Conservation (phyloP, 2,329 filamentous ascomycete genomes). For the Rhexocercosporidium sp. region DNA sequence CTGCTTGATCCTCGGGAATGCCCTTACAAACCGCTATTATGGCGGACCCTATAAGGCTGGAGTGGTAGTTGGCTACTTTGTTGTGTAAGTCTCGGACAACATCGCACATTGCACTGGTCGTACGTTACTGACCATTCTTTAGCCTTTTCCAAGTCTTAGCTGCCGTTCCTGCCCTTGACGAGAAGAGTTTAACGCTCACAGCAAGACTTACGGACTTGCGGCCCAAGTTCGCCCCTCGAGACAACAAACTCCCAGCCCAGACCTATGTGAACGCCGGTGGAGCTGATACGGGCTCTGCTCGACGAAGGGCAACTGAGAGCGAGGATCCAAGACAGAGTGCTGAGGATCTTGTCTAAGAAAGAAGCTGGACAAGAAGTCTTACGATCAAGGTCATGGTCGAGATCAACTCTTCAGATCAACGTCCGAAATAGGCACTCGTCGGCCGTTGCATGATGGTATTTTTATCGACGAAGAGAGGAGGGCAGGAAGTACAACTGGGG, state of each 20-base stretch:
- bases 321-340: constrained; percentile 16
- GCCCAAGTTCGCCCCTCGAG: constrained; percentile 14
- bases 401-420: neutral
- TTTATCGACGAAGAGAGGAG: neutral
- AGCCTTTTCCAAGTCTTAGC: constrained; percentile 18
- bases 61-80: constrained; percentile 25
- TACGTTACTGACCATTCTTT: neutral
- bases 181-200: constrained; percentile 61
- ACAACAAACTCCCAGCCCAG: constrained; percentile 20
- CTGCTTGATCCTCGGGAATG: constrained; percentile 19
- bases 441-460: neutral
- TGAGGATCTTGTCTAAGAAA: constrained; percentile 19
- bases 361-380: neutral
- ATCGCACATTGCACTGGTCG: neutral
- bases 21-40: neutral
- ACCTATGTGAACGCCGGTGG: neutral
- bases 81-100: constrained; percentile 25
- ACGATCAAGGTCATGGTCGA: neutral
- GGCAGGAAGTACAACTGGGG: neutral
- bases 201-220: constrained; percentile 20
- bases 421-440: neutral
- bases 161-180: constrained; percentile 71
- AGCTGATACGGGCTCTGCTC: constrained; percentile 18
- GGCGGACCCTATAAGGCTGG: constrained; percentile 18
- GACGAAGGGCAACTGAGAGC: constrained; percentile 12